Conservation (phyloP, 208 protist genomes). For the Leishmania mexicana region DNA sequence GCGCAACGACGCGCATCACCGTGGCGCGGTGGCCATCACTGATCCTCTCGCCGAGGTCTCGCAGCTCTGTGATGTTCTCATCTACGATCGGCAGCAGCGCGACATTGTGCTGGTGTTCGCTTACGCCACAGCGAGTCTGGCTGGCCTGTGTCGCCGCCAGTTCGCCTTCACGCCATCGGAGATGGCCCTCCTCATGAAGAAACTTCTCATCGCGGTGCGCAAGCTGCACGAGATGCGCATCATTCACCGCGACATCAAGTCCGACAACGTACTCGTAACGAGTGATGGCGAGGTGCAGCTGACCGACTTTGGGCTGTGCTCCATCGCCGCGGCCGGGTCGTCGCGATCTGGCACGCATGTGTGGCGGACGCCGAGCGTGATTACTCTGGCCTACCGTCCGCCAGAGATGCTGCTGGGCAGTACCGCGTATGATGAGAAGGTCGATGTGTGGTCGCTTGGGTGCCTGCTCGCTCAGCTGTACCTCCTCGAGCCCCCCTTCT, state of each 20-base stretch:
- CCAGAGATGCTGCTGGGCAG: constrained; percentile 95
- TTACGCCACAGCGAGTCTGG: constrained; percentile 72
- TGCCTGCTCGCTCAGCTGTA: constrained; percentile 97
- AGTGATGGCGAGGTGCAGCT: constrained; percentile 68
- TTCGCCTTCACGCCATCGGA: constrained; percentile 64
- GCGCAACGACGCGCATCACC: constrained; percentile 9
- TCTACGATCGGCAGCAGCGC: constrained; percentile 53
- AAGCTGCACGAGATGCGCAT: constrained; percentile 87
- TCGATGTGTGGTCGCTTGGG: constrained; percentile 95
- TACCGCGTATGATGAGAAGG: constrained; percentile 80
- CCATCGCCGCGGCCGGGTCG: constrained; percentile 36
- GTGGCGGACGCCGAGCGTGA: constrained; percentile 89
- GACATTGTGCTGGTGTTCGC: constrained; percentile 86
- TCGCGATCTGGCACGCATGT: constrained; percentile 18
- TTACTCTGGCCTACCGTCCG: constrained; percentile 95
- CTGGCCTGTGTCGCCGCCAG: constrained; percentile 61
- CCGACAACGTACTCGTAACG: constrained; percentile 85
- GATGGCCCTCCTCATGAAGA: constrained; percentile 82
- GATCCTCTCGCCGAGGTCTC: constrained; percentile 74
- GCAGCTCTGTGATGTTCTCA: constrained; percentile 73
- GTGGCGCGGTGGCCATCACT: neutral
- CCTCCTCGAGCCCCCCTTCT: constrained; percentile 82
- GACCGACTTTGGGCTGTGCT: constrained; percentile 88
- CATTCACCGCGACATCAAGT: constrained; percentile 93
- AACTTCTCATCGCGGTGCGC: constrained; percentile 54